Conservation (phyloP, 2,329 filamentous ascomycete genomes). For the Aspergillus versicolor region DNA sequence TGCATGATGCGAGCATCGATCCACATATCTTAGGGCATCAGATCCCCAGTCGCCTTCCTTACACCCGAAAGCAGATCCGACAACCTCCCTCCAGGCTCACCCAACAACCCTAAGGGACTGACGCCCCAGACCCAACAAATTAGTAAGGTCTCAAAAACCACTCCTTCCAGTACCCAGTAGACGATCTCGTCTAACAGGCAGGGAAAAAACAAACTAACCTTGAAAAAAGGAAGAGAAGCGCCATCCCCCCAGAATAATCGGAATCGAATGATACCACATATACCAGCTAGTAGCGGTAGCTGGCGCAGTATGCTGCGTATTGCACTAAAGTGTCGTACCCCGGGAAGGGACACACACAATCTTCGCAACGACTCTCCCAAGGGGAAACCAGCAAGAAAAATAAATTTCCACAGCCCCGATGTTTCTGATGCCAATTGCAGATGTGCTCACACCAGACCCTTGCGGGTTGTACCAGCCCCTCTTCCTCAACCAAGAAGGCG, state of each 20-base stretch:
- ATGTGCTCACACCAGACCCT: slow-evolving; percentile 84
- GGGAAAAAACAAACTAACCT: slow-evolving; percentile 46
- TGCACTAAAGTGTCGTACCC: slow-evolving; percentile 78
- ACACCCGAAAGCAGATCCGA: background rate
- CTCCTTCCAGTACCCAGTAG: slow-evolving; percentile 24
- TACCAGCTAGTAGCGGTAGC: slow-evolving; percentile 32
- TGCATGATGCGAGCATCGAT: background rate
- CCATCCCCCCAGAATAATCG: slow-evolving; percentile 85
- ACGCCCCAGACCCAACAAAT: slow-evolving; percentile 30
- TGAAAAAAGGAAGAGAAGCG: slow-evolving; percentile 58
- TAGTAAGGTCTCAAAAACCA: slow-evolving; percentile 27
- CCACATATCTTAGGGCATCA: background rate
- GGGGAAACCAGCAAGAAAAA: slow-evolving; percentile 55
- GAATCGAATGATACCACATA: slow-evolving; percentile 76
- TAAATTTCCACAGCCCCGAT: slow-evolving; percentile 58
- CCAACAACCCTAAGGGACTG: slow-evolving; percentile 3
- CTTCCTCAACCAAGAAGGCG: slow-evolving; percentile 10
- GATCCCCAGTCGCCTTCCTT: background rate
- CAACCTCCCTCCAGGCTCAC: background rate
- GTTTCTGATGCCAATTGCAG: slow-evolving; percentile 92
- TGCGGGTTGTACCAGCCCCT: slow-evolving; percentile 64
- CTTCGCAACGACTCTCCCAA: slow-evolving; percentile 93
- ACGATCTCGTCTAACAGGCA: slow-evolving; percentile 12
- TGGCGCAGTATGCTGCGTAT: slow-evolving; percentile 77
- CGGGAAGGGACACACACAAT: slow-evolving; percentile 64